These are phyloP conservation scores for Chenopodium album DNA, from an alignment of 148 eudicot genomes.

Conservation along the genomic window DNA sequence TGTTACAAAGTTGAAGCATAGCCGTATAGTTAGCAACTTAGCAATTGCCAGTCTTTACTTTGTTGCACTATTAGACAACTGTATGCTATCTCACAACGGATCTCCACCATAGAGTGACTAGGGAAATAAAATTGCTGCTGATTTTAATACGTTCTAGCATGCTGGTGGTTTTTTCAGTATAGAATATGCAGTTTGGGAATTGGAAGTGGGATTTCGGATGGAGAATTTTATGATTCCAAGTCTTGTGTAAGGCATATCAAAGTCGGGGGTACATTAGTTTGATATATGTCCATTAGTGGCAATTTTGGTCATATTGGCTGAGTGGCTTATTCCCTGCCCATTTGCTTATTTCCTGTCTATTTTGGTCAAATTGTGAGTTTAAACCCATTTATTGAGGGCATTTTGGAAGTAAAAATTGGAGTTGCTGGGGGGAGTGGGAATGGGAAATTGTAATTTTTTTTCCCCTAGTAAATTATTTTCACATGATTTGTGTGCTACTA, in stretches of 20 bases:
- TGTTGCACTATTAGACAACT: not conserved
- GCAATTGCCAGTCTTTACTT: not conserved
- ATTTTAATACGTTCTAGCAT: not conserved
- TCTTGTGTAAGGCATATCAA: not conserved
- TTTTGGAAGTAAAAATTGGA: not conserved
- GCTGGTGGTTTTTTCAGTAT: not conserved
- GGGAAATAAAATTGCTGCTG: not conserved
- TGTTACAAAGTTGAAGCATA: not conserved
- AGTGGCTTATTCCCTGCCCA: not conserved
- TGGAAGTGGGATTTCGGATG: not conserved
- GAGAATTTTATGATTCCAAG: not conserved
- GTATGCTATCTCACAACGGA: not conserved
- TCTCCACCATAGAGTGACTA: not conserved
- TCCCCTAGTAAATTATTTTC: not conserved
- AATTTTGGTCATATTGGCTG: not conserved
- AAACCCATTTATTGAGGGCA: not conserved
- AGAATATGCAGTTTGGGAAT: not conserved
- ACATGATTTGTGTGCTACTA: not conserved
- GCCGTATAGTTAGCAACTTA: not conserved
- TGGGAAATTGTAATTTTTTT: not conserved
- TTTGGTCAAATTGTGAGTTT: not conserved
- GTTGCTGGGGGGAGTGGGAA: not conserved
- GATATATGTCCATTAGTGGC: too few relatives aligned
- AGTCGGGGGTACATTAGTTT: too few relatives aligned
- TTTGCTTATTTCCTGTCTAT: not conserved